These are phyloP conservation scores for Kodamaea hsintzibuensis DNA, from an alignment of 805 yeast species.

Conservation along the genomic window DNA sequence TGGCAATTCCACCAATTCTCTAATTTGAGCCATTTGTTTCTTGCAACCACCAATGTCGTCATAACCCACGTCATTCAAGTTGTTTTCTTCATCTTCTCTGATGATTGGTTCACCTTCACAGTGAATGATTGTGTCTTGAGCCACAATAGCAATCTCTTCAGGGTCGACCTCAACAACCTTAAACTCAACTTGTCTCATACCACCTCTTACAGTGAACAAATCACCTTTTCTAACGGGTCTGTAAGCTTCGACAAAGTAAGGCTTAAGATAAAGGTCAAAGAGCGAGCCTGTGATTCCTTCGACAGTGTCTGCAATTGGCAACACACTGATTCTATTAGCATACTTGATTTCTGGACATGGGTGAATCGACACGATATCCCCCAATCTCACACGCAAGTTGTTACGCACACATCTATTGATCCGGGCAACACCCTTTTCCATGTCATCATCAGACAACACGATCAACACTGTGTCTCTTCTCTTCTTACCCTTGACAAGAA, in stretches of 20 bases:
- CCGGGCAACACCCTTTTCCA: slow-evolving; percentile 93
- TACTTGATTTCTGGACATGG: slow-evolving; percentile 98
- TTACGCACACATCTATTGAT: slow-evolving; percentile 94
- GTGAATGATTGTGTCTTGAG: slow-evolving; percentile 97
- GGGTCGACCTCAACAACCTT: slow-evolving; percentile 99
- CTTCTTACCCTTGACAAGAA: slow-evolving; percentile 95
- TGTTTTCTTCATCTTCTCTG: slow-evolving; percentile 97
- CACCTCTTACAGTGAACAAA: slow-evolving; percentile 94
- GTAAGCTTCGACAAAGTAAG: slow-evolving; percentile 98
- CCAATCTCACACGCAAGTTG: slow-evolving; percentile 89
- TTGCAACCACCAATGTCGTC: slow-evolving; percentile 99
- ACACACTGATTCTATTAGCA: slow-evolving; percentile 89
- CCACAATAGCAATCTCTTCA: slow-evolving; percentile 94
- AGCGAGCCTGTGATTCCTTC: slow-evolving; percentile 97
- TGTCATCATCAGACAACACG: slow-evolving; percentile 93
- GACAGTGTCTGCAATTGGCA: slow-evolving; percentile 97
- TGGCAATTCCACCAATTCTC: slow-evolving; percentile 98
- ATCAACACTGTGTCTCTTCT: slow-evolving; percentile 96
- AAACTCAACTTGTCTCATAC: slow-evolving; percentile 99
- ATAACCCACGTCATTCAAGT: slow-evolving; percentile 94
- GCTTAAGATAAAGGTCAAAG: slow-evolving; percentile 94
- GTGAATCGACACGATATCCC: slow-evolving; percentile 87
- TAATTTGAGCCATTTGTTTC: slow-evolving; percentile 98
- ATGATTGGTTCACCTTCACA: slow-evolving; percentile 99
- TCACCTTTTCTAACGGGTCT: slow-evolving; percentile 98